phyloP scores from a whole-genome alignment of 768 basidiomycete genomes.

The Lactarius indigo region DNA sequence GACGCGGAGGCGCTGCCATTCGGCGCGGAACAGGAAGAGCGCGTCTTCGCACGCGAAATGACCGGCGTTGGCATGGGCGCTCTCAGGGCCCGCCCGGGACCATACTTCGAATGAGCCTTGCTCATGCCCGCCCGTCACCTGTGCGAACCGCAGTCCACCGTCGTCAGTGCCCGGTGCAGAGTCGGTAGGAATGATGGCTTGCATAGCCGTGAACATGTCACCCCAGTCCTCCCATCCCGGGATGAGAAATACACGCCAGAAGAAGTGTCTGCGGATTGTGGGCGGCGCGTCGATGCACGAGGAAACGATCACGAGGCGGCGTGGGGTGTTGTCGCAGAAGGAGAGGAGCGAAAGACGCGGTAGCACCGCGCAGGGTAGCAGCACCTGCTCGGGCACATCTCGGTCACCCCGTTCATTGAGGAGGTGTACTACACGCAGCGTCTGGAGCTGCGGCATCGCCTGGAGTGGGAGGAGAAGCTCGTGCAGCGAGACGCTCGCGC shows the following conservation, averaged over 20 bases:
- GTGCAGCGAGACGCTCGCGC: background rate
- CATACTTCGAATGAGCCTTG: slow-evolving; percentile 1
- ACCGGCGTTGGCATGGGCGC: background rate
- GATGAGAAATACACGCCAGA: slow-evolving; percentile 8
- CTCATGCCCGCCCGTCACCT: background rate
- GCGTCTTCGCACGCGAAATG: background rate
- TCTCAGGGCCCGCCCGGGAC: background rate
- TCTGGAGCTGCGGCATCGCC: slow-evolving; percentile 13
- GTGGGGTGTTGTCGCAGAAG: slow-evolving; percentile 9
- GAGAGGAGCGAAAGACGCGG: slow-evolving; percentile 9
- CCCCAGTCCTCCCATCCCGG: background rate
- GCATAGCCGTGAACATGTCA: background rate
- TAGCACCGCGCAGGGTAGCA: background rate
- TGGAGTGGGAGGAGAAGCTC: slow-evolving; percentile 3
- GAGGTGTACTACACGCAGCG: background rate
- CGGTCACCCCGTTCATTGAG: no score
- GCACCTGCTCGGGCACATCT: background rate
- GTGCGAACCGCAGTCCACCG: background rate
- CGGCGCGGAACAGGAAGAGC: slow-evolving; percentile 8
- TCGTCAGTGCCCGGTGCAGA: background rate
- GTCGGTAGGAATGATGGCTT: slow-evolving; percentile 5
- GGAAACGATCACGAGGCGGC: slow-evolving; percentile 1
- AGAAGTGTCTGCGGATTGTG: slow-evolving; percentile 14
- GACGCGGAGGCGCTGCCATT: background rate
- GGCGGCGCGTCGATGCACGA: slow-evolving; percentile 5